Evolutionary conservation across 2,329 filamentous ascomycete species (phyloP), one percentile per base, ranked within the genome.

Genomic region (Cytospora piceicola): DNA sequence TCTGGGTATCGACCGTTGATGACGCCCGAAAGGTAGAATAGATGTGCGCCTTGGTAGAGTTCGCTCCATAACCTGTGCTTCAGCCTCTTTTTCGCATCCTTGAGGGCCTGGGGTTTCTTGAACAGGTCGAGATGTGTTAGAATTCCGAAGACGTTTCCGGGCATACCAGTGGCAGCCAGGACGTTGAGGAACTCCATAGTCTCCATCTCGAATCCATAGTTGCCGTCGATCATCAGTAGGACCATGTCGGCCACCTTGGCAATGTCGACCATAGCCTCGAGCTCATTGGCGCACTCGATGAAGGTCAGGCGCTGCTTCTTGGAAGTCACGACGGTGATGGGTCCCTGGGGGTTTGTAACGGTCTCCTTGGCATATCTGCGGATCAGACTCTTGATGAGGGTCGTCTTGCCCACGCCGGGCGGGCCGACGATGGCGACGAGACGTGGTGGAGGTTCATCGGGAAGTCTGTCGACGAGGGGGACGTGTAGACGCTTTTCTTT

Each of bases 191-290:
- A 99, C 79, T 99, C 95, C 95, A 99, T 99, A 0, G 95, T 99
- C 83, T 99, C 95, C 95, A 99, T 99, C 80, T 99, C 95, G 75
- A 99, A 99, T 17, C 95, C 96, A 74, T 91, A 99, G 79, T 98
- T 98, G 64, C 95, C 96, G 75, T 99, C 95, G 72, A 99, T 99
- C 92, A 99, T 95, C 64, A 99, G 85, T 58, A 99, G 84, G 7
- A 98, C 92, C 73, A 99, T 97, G 76, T 99, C 95, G 22, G 96
- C 95, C 53, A 99, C 92, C 79, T 99, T 99, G 67, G 95, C 92
- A 64, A 97, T 86, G 77, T 99, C 95, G 70, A 99, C 94, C 92
- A 98, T 97, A 70, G 92, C 91, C 69, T 96, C 94, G 62, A 99
- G 86, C 72, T 95, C 93, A 75, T 98, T 94, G n/a, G 96, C 94